These are phyloP conservation scores for Globisporangium middletonii DNA, from an alignment of 352 stramenopile genomes.

Conservation along the genomic window DNA sequence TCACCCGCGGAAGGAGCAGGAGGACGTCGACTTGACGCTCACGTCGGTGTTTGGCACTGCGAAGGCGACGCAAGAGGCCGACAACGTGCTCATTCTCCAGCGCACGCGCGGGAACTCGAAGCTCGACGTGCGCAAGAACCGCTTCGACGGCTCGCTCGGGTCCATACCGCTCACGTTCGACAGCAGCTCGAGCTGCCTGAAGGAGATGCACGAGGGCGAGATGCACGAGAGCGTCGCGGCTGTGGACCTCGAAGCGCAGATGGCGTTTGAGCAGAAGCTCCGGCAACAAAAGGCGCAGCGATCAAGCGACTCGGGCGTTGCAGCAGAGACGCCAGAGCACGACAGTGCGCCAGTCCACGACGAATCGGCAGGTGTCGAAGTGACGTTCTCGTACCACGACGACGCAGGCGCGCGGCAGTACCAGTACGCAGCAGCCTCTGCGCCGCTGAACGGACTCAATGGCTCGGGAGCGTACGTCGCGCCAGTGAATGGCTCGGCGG, in stretches of 20 bases:
- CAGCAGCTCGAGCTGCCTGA: slow-evolving; percentile 42
- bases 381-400: slow-evolving; percentile 9
- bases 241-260: slow-evolving; percentile 71
- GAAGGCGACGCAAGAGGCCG: slow-evolving; percentile 99
- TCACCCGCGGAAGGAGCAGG: slow-evolving; percentile 98
- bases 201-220: slow-evolving; percentile 53
- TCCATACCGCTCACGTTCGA: slow-evolving; percentile 87
- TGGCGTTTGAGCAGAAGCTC: slow-evolving; percentile 65
- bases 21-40: slow-evolving; percentile 89
- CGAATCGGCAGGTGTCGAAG: background rate
- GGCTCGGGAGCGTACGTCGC: background rate
- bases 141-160: slow-evolving; percentile 90
- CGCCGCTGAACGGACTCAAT: slow-evolving; percentile 11
- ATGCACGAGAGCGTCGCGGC: slow-evolving; percentile 70
- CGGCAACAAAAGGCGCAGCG: slow-evolving; percentile 27
- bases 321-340: background rate
- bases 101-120: slow-evolving; percentile 84
- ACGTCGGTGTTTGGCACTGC: slow-evolving; percentile 97
- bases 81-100: slow-evolving; percentile 99
- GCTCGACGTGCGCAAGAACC: slow-evolving; percentile 96
- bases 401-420: slow-evolving; percentile 1
- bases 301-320: background rate
- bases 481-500: slow-evolving; percentile 5
- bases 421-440: slow-evolving; percentile 1
- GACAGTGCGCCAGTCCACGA: background rate